Base-by-base conservation (phyloP, 257 asterid species). In the Jasminum sambac region DNA sequence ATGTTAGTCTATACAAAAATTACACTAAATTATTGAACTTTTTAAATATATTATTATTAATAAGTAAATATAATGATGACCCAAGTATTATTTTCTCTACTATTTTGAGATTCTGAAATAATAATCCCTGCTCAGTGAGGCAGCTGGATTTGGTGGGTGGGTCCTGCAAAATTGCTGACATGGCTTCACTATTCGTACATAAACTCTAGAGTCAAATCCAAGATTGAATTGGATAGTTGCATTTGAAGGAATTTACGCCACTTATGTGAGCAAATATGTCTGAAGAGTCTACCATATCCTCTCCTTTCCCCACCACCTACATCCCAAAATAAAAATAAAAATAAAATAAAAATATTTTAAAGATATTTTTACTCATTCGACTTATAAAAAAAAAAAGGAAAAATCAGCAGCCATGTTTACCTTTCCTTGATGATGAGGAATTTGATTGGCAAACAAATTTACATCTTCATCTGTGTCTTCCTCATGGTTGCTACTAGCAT, bases 211-310 rank as follows among this genome's bases (percentile, higher is more conserved):
- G 26, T 87, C 82, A 87, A 58, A 81, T 84, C 97, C 91, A 87
- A 62, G 97, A 86, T 80, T 87, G 92, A 55, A 86, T 86, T 12
- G 89, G 88, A 67, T 84, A 84, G 74, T 77, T 89, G 85, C 92
- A 86, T 74, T 89, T 89, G 80, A 87, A 91, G 38, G 92, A 87
- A 79, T 87, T 85, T 26, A 91, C 90, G 23, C 91, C 97, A 78
- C 87, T 85, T 19, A 87, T 79, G 64, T 89, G 97, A 65, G 95
- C 87, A 70, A 84, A 78, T 11, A 88, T 86, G 44, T 82, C 91
- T 14, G 90, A 76, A 0, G 89, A 80, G 14, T 84, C 89, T 61
- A 84, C 67, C 11, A 80, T 87, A 6, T 87, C 91, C 72, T 91
- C 95, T 70, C 87, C 93, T 81, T 87, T 87, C 81, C 87, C 77